A percentile compares a stretch with the other conserved stretches of the same genome.
These are phyloP conservation scores for Ustilago tritici DNA, from an alignment of 1,284 basidiomycete genomes.

Conservation along the genomic window DNA sequence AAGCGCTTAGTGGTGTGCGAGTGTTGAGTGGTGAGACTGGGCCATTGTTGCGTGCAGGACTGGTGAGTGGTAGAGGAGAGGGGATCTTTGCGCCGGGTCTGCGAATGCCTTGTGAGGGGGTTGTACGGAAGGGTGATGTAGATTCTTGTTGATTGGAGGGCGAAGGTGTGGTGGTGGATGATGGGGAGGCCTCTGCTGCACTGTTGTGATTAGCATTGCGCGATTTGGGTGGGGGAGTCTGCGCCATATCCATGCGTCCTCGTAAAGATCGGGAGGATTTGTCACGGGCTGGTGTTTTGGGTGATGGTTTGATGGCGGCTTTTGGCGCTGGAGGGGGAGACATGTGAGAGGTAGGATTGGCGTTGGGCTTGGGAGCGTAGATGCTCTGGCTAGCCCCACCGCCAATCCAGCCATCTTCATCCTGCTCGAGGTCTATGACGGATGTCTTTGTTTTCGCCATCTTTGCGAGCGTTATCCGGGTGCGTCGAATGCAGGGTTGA, in stretches of 20 bases:
- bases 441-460: constrained; percentile 28
- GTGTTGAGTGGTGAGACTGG: constrained; percentile 38
- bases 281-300: constrained; percentile 22
- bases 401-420: constrained; percentile 51
- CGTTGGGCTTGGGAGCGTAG: constrained; percentile 39
- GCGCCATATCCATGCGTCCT: constrained; percentile 43
- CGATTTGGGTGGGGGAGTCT: constrained; percentile 36
- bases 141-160: constrained; percentile 12
- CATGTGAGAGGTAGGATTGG: constrained; percentile 10
- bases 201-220: not conserved
- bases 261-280: constrained; percentile 26
- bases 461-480: not conserved
- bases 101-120: constrained; percentile 41
- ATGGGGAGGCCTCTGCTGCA: not conserved
- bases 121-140: constrained; percentile 33
- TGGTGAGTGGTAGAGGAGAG: constrained; percentile 46
- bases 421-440: constrained; percentile 41
- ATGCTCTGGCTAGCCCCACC: constrained; percentile 57
- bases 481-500: constrained; percentile 5
- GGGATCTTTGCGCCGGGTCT: constrained; percentile 48
- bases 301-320: constrained; percentile 14
- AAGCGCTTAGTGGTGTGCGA: constrained; percentile 59
- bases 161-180: constrained; percentile 16
- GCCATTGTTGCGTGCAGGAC: constrained; percentile 42
- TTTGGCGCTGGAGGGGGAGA: constrained; percentile 34